Base-by-base conservation (phyloP, 768 basidiomycete genomes). In the Serendipita sp. region DNA sequence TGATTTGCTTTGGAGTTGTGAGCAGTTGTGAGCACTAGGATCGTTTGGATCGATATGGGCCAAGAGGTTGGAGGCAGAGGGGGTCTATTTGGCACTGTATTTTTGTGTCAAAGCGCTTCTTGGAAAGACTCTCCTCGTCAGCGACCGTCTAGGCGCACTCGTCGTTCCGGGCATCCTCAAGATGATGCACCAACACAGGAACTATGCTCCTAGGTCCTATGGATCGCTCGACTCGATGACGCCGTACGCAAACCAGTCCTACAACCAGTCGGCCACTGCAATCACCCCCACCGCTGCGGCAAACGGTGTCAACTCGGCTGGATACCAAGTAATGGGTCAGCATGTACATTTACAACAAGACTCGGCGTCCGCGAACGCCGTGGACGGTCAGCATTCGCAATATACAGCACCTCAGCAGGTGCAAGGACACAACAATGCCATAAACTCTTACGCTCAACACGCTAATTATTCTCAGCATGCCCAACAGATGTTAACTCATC, bases 121-220 rank as follows among this genome's bases (percentile, higher is more conserved):
- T 38, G 38, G 38, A 38, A 38, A 38, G 5, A 38, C 7, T 38
- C 38, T 38, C 38, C 45, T 48, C 26, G 45, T 48, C 45, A 48
- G 45, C 45, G 45, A 20, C 42, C 45, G 45, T 20, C n/a, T 48
- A 38, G 38, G 5, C 38, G 38, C 38, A 7, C 38, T 38, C 5
- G 9, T 48, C 26, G n/a, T 48, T n/a, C n/a, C 20, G 20, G 45
- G n/a, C 45, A n/a, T 9, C n/a, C n/a, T 20, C 45, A 28, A 48
- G 45, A 48, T 48, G 45, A 48, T 48, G 45, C 45, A 48, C 26
- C 45, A 48, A 48, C 45, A 48, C n/a, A 48, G 45, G 45, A 48
- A 48, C 26, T 48, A 48, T 48, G 9, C 45, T 48, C 20, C 45
- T 20, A 48, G 45, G 45, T 28, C 45, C 7, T 48, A 48, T 48